These are phyloP conservation scores for Triangularia setosa DNA, from an alignment of 2,329 filamentous ascomycete species.

Conservation along the genomic window DNA sequence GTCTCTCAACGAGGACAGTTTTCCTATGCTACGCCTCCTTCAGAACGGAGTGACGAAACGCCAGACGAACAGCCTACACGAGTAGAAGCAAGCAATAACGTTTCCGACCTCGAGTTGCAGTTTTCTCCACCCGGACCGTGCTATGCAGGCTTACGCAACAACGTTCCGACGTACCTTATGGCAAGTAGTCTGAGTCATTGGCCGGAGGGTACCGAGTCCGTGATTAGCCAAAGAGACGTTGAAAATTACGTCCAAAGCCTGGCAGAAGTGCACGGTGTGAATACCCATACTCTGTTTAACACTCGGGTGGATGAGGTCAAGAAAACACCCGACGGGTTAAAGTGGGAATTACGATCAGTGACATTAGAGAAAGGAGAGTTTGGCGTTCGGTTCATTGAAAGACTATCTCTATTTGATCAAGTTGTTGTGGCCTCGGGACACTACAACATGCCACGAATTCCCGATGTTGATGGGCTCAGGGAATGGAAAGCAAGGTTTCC, in stretches of 20 bases:
- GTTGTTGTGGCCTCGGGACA: constrained; percentile 65
- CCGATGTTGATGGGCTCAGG: constrained; percentile 54
- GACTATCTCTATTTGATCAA: constrained; percentile 52
- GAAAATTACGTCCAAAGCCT: constrained; percentile 60
- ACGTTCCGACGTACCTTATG: constrained; percentile 62
- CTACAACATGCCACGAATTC: constrained; percentile 60
- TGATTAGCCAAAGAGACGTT: constrained; percentile 53
- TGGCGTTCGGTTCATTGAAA: constrained; percentile 29
- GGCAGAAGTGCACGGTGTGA: constrained; percentile 46
- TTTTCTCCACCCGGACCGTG: constrained; percentile 43
- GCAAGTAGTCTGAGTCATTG: constrained; percentile 45
- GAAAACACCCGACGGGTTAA: constrained; percentile 39
- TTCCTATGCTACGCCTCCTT: constrained; percentile 21
- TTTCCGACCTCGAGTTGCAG: constrained; percentile 35
- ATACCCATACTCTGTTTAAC: constrained; percentile 48
- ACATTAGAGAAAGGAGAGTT: constrained; percentile 34
- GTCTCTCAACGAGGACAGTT: constrained; percentile 20
- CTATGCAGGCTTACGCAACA: constrained; percentile 62
- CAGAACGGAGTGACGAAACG: constrained; percentile 4
- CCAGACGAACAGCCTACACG: not conserved
- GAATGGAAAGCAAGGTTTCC: constrained; percentile 54
- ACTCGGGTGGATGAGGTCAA: constrained; percentile 53
- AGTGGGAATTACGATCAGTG: constrained; percentile 51
- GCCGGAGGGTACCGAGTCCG: constrained; percentile 56
- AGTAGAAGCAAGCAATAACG: not conserved